Conservation (phyloP, 1,284 basidiomycete genomes). For the Phylloporus gajari region DNA sequence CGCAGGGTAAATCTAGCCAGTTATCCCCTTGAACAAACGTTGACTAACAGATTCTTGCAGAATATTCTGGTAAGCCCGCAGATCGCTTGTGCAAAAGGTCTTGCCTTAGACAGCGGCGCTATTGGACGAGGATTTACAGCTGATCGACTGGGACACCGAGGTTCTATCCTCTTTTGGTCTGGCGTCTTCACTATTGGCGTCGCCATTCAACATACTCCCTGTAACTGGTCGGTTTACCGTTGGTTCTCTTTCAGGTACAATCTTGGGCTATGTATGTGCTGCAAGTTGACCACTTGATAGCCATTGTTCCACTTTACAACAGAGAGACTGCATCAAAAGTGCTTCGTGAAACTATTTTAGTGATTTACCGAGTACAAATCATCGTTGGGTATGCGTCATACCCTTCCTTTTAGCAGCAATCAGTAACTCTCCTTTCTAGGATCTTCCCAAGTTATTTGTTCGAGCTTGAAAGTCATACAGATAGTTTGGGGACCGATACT, state of each 20-base stretch:
- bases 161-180: conserved; percentile 83
- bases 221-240: too few relatives aligned
- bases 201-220: conserved; percentile 76
- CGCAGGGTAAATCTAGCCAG: conserved; percentile 63
- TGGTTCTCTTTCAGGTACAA: conserved; percentile 74
- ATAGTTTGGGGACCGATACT: conserved; percentile 74
- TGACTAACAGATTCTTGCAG: conserved; percentile 35
- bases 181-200: conserved; percentile 77
- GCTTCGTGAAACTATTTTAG: conserved; percentile 77
- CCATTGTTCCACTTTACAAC: conserved; percentile 83
- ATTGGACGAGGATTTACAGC: conserved; percentile 80
- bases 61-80: conserved; percentile 65
- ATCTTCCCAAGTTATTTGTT: conserved; percentile 59
- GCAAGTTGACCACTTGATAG: conserved; percentile 45
- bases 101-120: conserved; percentile 62
- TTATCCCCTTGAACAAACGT: background rate
- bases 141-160: conserved; percentile 75
- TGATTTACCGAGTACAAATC: conserved; percentile 82
- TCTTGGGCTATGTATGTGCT: conserved; percentile 38
- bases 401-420: background rate
- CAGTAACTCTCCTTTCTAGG: conserved; percentile 45
- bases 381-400: conserved; percentile 63
- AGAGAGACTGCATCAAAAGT: conserved; percentile 83
- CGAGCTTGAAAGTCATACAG: conserved; percentile 67
- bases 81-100: background rate